These are phyloP conservation scores for Fusarium sp. DNA, from an alignment of 2,329 filamentous ascomycete species.

Conservation along the genomic window DNA sequence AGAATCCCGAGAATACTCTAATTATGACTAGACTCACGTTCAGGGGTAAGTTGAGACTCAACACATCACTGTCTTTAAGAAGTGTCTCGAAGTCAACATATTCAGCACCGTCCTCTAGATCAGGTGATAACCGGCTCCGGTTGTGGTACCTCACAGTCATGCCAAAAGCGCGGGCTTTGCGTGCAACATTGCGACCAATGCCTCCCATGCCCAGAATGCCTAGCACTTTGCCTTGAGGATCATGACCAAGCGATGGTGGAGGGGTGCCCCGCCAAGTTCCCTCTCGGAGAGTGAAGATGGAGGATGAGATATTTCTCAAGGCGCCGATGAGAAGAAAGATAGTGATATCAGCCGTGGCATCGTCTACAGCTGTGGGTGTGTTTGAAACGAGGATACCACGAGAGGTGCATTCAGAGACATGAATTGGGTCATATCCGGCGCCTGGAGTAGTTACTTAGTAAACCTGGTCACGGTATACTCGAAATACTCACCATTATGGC, in stretches of 20 bases:
- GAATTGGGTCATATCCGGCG: conserved; percentile 87
- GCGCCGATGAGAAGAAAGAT: conserved; percentile 86
- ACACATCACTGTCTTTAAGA: conserved; percentile 75
- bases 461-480: not conserved
- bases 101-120: conserved; percentile 67
- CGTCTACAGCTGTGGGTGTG: conserved; percentile 82
- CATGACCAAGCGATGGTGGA: conserved; percentile 72
- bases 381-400: conserved; percentile 79
- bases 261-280: conserved; percentile 74
- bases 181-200: conserved; percentile 81
- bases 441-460: conserved; percentile 56
- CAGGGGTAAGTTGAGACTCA: conserved; percentile 83
- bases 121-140: conserved; percentile 67
- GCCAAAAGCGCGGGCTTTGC: conserved; percentile 78
- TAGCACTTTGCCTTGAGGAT: conserved; percentile 80
- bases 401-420: conserved; percentile 75
- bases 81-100: conserved; percentile 81
- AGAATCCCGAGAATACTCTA: not conserved
- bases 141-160: conserved; percentile 83
- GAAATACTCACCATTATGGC: conserved; percentile 65
- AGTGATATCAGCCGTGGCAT: conserved; percentile 83
- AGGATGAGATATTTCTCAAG: conserved; percentile 75
- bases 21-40: conserved; percentile 67
- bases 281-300: conserved; percentile 72
- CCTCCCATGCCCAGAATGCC: conserved; percentile 89